Evolutionary conservation across 108 stramenopile genomes (phyloP).

Genomic region (Fragilariopsis cylindrus): DNA sequence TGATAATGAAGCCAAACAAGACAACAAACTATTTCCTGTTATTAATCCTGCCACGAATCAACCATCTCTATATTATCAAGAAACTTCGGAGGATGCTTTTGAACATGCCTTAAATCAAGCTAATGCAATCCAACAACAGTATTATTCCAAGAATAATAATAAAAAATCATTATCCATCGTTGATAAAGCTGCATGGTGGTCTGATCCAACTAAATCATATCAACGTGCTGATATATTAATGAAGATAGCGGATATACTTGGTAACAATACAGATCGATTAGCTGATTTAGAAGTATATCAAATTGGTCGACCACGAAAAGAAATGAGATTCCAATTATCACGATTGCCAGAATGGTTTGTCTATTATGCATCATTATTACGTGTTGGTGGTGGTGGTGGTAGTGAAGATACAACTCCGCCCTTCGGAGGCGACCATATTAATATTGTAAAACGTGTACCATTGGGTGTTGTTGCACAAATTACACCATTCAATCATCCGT

Average conservation of each 20-base stretch:
- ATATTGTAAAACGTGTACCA: conserved; percentile 50
- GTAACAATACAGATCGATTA: conserved; percentile 85
- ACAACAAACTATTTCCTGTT: conserved; percentile 11
- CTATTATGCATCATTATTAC: conserved; percentile 46
- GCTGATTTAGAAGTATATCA: conserved; percentile 64
- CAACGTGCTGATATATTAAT: conserved; percentile 14
- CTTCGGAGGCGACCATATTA: conserved; percentile 30
- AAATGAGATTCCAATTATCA: conserved; percentile 45
- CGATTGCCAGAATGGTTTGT: conserved; percentile 37
- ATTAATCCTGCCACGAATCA: conserved; percentile 45
- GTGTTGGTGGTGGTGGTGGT: not conserved
- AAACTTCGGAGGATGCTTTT: conserved; percentile 59
- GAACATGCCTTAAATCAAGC: conserved; percentile 50
- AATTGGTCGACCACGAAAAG: conserved; percentile 68
- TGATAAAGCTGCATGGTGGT: conserved; percentile 44
- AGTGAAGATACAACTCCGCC: conserved; percentile 24
- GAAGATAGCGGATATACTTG: conserved; percentile 78
- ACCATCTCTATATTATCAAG: conserved; percentile 45
- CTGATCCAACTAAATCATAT: conserved; percentile 53
- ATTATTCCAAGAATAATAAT: not conserved
- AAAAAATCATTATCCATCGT: conserved; percentile 54
- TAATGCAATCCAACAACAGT: not conserved
- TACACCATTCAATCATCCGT: conserved; percentile 90
- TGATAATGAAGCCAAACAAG: not conserved
- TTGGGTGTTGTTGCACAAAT: conserved; percentile 78